A percentile compares a stretch with the other conserved stretches of the same genome.
Conservation (phyloP, 83 land plant species). For the Diphasiastrum complanatum region DNA sequence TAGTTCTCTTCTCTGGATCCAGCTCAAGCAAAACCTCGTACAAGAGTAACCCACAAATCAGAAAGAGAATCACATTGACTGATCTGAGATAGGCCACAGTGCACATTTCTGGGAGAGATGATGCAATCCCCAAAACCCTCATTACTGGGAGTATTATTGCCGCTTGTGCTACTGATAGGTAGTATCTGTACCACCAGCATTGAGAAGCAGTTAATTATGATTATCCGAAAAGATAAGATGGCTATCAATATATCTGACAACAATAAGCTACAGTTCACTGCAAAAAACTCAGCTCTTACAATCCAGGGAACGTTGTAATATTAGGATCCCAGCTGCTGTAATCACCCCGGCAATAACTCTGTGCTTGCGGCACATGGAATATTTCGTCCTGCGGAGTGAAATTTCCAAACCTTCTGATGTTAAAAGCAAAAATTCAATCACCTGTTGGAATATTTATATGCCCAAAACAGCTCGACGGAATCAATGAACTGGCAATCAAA, state of each 20-base stretch:
- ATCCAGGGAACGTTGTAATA: slow-evolving; percentile 61
- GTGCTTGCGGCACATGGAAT: slow-evolving; percentile 36
- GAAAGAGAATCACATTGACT: slow-evolving; percentile 46
- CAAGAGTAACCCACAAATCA: slow-evolving; percentile 57
- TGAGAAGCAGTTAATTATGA: not conserved
- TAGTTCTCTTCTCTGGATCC: slow-evolving; percentile 42
- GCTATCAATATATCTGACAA: not conserved
- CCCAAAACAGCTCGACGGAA: not conserved
- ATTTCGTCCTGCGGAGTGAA: slow-evolving; percentile 30
- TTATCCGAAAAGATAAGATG: not conserved
- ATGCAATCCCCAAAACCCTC: slow-evolving; percentile 16
- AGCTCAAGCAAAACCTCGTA: slow-evolving; percentile 40
- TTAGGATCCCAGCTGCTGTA: slow-evolving; percentile 36
- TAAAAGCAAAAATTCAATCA: not conserved
- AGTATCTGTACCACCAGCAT: slow-evolving; percentile 59
- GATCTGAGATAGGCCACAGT: slow-evolving; percentile 60
- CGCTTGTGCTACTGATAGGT: slow-evolving; percentile 58
- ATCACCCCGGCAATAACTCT: slow-evolving; percentile 28
- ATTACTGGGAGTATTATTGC: slow-evolving; percentile 52
- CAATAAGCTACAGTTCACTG: not conserved
- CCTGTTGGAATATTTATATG: not conserved
- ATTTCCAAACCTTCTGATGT: not conserved
- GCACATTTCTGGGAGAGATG: slow-evolving; percentile 46
- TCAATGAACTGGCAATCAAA: too few relatives aligned
- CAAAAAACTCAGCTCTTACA: slow-evolving; percentile 38